Base-by-base conservation (phyloP, 179 eudicot genomes). In the Patellifolia procumbens region DNA sequence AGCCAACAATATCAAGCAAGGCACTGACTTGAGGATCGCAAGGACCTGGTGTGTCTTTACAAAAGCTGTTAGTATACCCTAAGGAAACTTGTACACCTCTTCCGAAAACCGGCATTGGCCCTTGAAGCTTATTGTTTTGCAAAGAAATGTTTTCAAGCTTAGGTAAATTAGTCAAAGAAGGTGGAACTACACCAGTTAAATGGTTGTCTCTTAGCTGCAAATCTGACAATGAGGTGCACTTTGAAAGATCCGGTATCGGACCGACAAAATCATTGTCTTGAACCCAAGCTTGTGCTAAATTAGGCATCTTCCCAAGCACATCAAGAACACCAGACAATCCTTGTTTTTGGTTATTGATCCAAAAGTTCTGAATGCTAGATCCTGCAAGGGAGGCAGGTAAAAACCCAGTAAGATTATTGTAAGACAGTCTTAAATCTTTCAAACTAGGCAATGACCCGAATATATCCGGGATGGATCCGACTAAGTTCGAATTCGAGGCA, bases 181-280 rank as follows among this genome's bases (percentile, higher is more conserved):
- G 31, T 16, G 85, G 88, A 26, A 85, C 70, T 4, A 77, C 42
- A 29, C 88, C 88, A 6, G 81, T 82, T 15, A 85, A 64, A 7
- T 62, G 81, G 42, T 85, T 85, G 28, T 83, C 85, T 32, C 88
- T 62, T 2, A 85, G 88, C 20, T 82, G 83, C 59, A 82, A 53
- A 74, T 85, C 88, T 32, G 77, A 82, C 56, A 85, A 53, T 1
- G 70, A 43, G 19, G 68, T 69, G 55, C 82, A 85, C 2, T 85
- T 74, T 0, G 88, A 74, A 3, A 85, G 72, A 9, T 77, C 83
- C 0, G 85, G 88, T 2, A 85, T 56, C 0, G 78, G 78, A 29
- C 85, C 88, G 2, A 68, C 55, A 15, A 85, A 85, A 4, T 63
- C 72, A 20, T 85, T 85, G 16, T 46, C 75, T 12, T 85, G 88